Base-by-base conservation (phyloP, 2,329 filamentous ascomycete genomes). In the Raffaelea deltoideospora region DNA sequence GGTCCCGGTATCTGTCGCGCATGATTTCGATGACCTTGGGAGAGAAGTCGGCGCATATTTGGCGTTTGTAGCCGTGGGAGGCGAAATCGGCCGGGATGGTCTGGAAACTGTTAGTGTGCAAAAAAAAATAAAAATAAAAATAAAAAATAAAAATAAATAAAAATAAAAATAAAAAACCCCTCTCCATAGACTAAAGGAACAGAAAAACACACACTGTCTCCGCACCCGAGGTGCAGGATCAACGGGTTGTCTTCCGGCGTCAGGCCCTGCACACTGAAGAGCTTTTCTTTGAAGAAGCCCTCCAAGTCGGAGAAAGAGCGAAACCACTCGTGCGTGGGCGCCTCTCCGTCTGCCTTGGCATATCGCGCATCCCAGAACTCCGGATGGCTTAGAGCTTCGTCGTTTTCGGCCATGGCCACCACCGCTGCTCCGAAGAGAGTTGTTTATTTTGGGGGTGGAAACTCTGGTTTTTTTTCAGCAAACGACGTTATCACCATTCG, bases 1-100 rank as follows among this genome's bases (percentile, higher is more conserved):
- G 46, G 5, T 49, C 39, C 1, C 47, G 47, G 41, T 69, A 60
- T 14, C 60, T 55, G 2, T 51, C 45, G 3, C 50, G 52, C 70
- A 76, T 76, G n/a, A 59, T 48, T 6, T 65, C 52, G 3, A 76
- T 62, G 0, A 69, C 64, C 1, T 65, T 58, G 1, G 56, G 39
- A 1, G 70, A 75, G 48, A 76, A 76, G 50, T 76, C 71, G 33
- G 67, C 54, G 43, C 67, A 72, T 5, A 67, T 50, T 45, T 76
- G 69, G 24, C 61, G 56, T 4, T 43, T 55, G 47, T 74, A 75
- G 23, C 68, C 66, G 10, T 51, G 51, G 6, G 48, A 39, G 5
- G 57, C 49, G 4, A 75, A 55, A 31, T 71, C 63, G 20, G 54
- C 49, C 2, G 70, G 68, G 5, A 76, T 53, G 1, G 61, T 65